These are phyloP conservation scores for Calendula officinalis DNA, from an alignment of 129 eudicot species.

Conservation along the genomic window DNA sequence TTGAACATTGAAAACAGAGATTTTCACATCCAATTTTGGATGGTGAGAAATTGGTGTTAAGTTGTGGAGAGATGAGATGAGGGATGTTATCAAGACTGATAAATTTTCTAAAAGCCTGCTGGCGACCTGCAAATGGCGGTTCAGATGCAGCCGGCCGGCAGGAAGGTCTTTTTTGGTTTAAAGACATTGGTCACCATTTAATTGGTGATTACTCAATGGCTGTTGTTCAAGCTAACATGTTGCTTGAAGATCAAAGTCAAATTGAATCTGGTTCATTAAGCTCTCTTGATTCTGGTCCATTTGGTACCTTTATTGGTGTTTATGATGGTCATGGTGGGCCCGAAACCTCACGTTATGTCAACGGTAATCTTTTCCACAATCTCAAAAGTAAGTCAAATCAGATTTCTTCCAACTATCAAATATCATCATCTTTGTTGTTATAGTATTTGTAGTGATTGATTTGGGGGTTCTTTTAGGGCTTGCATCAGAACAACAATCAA, in stretches of 20 bases:
- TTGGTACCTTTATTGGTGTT: slow-evolving; percentile 75
- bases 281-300: slow-evolving; percentile 61
- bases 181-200: slow-evolving; percentile 60
- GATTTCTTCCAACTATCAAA: background rate
- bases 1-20: slow-evolving; percentile 4
- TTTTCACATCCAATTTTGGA: slow-evolving; percentile 56
- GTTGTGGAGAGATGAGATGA: slow-evolving; percentile 72
- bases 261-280: slow-evolving; percentile 75
- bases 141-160: slow-evolving; percentile 50
- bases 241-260: slow-evolving; percentile 82
- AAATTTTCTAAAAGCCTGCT: slow-evolving; percentile 66
- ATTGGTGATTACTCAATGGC: slow-evolving; percentile 81
- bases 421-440: background rate
- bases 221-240: slow-evolving; percentile 74
- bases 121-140: slow-evolving; percentile 60
- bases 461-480: slow-evolving; percentile 42
- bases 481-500: slow-evolving; percentile 49
- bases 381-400: slow-evolving; percentile 49
- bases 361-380: slow-evolving; percentile 60
- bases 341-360: slow-evolving; percentile 69
- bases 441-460: background rate
- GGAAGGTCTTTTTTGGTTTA: slow-evolving; percentile 76
- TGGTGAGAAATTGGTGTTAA: slow-evolving; percentile 46
- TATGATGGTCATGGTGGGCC: slow-evolving; percentile 94
- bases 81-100: slow-evolving; percentile 83